Conservation (phyloP, 1,284 basidiomycete species). For the Phenoliferia sp. region DNA sequence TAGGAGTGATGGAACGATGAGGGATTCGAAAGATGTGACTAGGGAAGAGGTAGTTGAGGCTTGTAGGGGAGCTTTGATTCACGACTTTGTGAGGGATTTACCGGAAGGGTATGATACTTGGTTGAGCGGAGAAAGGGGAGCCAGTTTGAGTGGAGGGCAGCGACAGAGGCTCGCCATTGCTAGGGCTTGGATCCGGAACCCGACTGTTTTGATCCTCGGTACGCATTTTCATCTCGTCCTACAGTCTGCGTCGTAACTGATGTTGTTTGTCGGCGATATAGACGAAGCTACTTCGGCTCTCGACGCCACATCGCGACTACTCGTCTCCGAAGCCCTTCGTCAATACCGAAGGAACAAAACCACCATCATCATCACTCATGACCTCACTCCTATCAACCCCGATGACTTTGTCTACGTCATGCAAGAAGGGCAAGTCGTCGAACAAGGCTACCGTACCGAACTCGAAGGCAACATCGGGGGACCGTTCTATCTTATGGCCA, state of each 20-base stretch:
- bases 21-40: conserved; percentile 49
- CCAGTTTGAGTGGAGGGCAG: conserved; percentile 85
- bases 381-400: conserved; percentile 72
- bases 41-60: conserved; percentile 71
- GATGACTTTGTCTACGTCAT: conserved; percentile 91
- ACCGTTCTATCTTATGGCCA: conserved; percentile 42
- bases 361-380: conserved; percentile 95
- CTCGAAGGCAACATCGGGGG: conserved; percentile 54
- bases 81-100: conserved; percentile 77
- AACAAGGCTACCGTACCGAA: conserved; percentile 79
- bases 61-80: conserved; percentile 77
- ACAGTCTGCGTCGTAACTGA: conserved; percentile 3
- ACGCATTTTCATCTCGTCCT: conserved; percentile 39
- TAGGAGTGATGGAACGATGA: conserved; percentile 37
- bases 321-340: conserved; percentile 85
- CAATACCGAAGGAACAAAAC: conserved; percentile 75
- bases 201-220: conserved; percentile 87
- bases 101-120: conserved; percentile 84
- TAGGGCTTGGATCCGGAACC: conserved; percentile 77
- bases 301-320: conserved; percentile 77
- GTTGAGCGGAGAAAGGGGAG: conserved; percentile 63
- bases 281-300: conserved; percentile 96
- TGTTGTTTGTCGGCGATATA: conserved; percentile 41
- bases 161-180: conserved; percentile 88
- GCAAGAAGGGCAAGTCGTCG: conserved; percentile 70